These are phyloP conservation scores for Alternaria novae-zelandiae DNA, from an alignment of 2,329 filamentous ascomycete genomes.

Conservation along the genomic window DNA sequence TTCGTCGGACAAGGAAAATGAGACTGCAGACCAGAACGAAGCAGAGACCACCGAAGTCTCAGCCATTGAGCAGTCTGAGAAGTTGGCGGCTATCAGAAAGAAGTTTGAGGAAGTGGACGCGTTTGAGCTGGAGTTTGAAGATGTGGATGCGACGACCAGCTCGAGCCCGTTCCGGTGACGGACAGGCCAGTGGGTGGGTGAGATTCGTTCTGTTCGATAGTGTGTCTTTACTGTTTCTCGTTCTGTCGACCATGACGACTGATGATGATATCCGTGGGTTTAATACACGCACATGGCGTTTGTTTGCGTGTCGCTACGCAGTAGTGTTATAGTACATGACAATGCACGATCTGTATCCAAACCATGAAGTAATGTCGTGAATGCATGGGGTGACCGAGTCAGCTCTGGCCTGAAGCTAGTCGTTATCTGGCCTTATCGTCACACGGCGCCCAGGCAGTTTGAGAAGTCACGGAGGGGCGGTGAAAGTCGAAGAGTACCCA, in stretches of 20 bases:
- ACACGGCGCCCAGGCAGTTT: neutral
- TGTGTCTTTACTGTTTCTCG: neutral
- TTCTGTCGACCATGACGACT: conserved; percentile 3
- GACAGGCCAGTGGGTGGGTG: neutral
- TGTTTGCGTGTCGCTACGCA: neutral
- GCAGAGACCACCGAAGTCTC: conserved; percentile 37
- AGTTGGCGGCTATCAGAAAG: conserved; percentile 53
- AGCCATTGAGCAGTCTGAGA: conserved; percentile 32
- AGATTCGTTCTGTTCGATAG: neutral
- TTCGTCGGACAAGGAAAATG: conserved; percentile 54
- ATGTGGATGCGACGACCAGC: conserved; percentile 48
- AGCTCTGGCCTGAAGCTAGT: conserved; percentile 2
- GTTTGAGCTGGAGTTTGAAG: conserved; percentile 60
- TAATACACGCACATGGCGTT: conserved; percentile 4
- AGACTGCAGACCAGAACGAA: conserved; percentile 31
- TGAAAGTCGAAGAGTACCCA: neutral
- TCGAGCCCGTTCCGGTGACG: conserved; percentile 50
- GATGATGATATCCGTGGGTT: conserved; percentile 9
- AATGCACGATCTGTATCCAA: neutral
- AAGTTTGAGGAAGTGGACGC: conserved; percentile 59
- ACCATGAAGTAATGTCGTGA: neutral
- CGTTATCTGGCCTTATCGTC: conserved; percentile 36
- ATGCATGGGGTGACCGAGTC: neutral
- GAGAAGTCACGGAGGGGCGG: neutral
- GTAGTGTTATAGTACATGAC: neutral